A percentile compares a stretch with the other conserved stretches of the same genome.
These are phyloP conservation scores for Clarireedia monteithiana DNA, from an alignment of 2,329 filamentous ascomycete species.

Conservation along the genomic window DNA sequence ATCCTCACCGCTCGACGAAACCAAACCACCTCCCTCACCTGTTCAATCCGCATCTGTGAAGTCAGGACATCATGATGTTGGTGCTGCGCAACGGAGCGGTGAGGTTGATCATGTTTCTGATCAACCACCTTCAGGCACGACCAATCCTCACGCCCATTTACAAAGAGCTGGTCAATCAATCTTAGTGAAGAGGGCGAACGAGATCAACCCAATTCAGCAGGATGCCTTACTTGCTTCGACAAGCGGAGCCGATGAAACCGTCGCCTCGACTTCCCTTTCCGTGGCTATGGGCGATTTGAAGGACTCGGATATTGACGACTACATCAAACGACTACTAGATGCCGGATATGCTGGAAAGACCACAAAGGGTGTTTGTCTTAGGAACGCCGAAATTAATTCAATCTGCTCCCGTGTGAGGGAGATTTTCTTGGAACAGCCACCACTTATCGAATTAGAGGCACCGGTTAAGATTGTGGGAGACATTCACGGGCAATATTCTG, in stretches of 20 bases:
- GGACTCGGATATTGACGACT: constrained; percentile 90
- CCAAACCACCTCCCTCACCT: constrained; percentile 72
- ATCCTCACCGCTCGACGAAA: constrained; percentile 41
- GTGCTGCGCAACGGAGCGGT: constrained; percentile 72
- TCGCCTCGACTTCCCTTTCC: constrained; percentile 32
- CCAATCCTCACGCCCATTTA: constrained; percentile 47
- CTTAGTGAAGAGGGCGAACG: constrained; percentile 64
- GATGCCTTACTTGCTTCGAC: constrained; percentile 28
- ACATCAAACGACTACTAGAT: constrained; percentile 89
- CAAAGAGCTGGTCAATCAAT: constrained; percentile 83
- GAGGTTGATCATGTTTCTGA: constrained; percentile 96
- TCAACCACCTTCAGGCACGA: constrained; percentile 65
- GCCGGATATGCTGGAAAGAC: constrained; percentile 94
- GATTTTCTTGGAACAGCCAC: constrained; percentile 83
- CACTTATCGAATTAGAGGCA: constrained; percentile 82
- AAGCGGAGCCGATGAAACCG: constrained; percentile 35
- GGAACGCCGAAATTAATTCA: constrained; percentile 93
- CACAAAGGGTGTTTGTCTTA: constrained; percentile 93
- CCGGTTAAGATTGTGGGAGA: constrained; percentile 98
- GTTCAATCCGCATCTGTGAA: constrained; percentile 70
- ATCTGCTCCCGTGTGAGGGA: constrained; percentile 88
- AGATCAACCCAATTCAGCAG: constrained; percentile 56
- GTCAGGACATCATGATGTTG: constrained; percentile 67
- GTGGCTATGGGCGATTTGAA: constrained; percentile 89
- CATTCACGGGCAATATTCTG: constrained; percentile 93